Conservation (phyloP, 768 basidiomycete genomes). For the Auricularia auricula-judae region DNA sequence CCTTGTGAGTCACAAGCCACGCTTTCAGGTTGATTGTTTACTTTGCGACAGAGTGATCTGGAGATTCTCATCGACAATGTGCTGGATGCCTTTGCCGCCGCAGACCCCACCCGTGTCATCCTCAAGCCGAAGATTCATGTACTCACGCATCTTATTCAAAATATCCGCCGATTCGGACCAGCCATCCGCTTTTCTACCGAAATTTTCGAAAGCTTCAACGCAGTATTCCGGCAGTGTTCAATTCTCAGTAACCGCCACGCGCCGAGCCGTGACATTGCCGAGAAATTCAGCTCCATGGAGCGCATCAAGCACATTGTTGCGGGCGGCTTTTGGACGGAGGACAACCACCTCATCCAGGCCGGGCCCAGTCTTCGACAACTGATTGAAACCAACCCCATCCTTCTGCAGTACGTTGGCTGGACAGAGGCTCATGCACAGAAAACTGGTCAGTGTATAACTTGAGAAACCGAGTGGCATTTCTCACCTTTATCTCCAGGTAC, state of each 20-base stretch:
- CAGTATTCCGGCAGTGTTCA: not conserved
- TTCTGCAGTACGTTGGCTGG: no score
- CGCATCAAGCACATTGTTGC: not conserved
- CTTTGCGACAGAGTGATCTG: constrained; percentile 3
- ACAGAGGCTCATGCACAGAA: no score
- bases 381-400: no score
- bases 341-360: not conserved
- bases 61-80: constrained; percentile 24
- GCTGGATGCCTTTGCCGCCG: constrained; percentile 20
- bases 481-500: no score
- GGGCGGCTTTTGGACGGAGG: not conserved
- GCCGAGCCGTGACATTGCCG: constrained; percentile 1
- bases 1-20: constrained; percentile 6
- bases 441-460: no score
- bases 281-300: not conserved
- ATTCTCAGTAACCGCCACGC: not conserved
- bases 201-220: no score
- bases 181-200: no score
- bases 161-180: constrained; percentile 14
- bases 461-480: no score
- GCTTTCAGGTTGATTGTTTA: not conserved
- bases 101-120: constrained; percentile 25
- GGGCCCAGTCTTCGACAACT: constrained; percentile 3
- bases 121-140: constrained; percentile 24
- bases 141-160: constrained; percentile 18